Conservation (phyloP, 768 basidiomycete genomes). For the Rhodosporidiobolus sp. region DNA sequence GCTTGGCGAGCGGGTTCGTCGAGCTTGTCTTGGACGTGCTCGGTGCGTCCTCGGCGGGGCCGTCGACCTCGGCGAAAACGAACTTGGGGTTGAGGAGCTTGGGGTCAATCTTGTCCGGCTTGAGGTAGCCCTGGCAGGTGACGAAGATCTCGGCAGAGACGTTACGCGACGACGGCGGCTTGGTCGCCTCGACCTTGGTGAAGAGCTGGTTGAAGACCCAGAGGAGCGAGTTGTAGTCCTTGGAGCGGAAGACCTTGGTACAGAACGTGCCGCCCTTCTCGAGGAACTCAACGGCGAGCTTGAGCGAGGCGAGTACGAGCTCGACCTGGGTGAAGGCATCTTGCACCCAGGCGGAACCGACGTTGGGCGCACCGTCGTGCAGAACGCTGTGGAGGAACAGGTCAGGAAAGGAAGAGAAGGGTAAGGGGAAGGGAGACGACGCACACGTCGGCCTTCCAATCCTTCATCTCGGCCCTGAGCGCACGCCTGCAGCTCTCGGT, state of each 20-base stretch:
- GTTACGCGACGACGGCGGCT: constrained; percentile 95
- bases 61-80: constrained; percentile 86
- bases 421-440: background rate
- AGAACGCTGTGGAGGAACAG: constrained; percentile 58
- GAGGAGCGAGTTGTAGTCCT: constrained; percentile 95
- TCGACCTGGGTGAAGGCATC: constrained; percentile 97
- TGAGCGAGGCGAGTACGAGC: constrained; percentile 66
- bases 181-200: constrained; percentile 93
- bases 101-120: constrained; percentile 92
- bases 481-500: constrained; percentile 82
- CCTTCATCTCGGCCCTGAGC: constrained; percentile 82
- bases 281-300: constrained; percentile 76
- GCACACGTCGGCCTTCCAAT: constrained; percentile 93
- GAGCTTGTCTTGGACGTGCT: constrained; percentile 11
- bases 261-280: constrained; percentile 82
- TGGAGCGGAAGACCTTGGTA: constrained; percentile 97
- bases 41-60: constrained; percentile 27
- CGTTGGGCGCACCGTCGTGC: constrained; percentile 98
- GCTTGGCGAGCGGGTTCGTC: constrained; percentile 35
- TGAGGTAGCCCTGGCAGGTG: constrained; percentile 89
- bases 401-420: background rate
- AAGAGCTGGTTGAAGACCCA: constrained; percentile 99
- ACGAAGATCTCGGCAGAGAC: constrained; percentile 99
- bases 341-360: constrained; percentile 98
- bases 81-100: constrained; percentile 97